These are phyloP conservation scores for Leccinum pachyderme DNA, from an alignment of 1,284 basidiomycete species.

Conservation along the genomic window DNA sequence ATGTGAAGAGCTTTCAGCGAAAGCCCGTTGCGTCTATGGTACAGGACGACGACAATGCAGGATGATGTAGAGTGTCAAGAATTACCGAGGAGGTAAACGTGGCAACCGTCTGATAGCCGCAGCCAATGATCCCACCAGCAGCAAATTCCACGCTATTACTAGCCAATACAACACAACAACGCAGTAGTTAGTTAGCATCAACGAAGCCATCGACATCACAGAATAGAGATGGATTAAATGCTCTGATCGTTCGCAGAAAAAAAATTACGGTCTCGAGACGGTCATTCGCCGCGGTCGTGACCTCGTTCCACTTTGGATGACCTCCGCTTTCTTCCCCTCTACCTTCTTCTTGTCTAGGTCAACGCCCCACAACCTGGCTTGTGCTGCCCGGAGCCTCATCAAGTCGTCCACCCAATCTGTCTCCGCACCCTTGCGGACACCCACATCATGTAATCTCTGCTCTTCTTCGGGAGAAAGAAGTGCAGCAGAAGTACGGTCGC, in stretches of 20 bases:
- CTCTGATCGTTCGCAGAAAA: not conserved
- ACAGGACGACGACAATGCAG: not conserved
- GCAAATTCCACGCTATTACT: not conserved
- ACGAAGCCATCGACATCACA: slow-evolving; percentile 2
- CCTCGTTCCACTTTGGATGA: slow-evolving; percentile 26
- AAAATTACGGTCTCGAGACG: slow-evolving; percentile 18
- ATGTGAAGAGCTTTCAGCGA: slow-evolving; percentile 21
- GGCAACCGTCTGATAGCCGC: not conserved
- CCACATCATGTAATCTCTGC: slow-evolving; percentile 48
- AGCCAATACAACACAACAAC: not conserved
- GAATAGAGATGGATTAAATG: slow-evolving; percentile 12
- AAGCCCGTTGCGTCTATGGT: slow-evolving; percentile 19
- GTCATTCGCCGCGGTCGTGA: slow-evolving; percentile 29
- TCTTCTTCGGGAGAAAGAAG: slow-evolving; percentile 56
- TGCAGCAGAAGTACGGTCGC: slow-evolving; percentile 46
- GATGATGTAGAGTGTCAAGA: not conserved
- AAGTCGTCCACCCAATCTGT: slow-evolving; percentile 68
- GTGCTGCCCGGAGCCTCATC: slow-evolving; percentile 44
- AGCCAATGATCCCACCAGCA: not conserved
- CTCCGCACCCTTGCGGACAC: slow-evolving; percentile 45
- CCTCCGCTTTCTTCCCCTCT: slow-evolving; percentile 17
- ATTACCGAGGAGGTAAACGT: not conserved
- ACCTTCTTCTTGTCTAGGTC: slow-evolving; percentile 19
- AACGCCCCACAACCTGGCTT: slow-evolving; percentile 30
- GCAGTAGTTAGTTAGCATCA: not conserved